Evolutionary conservation across 306 rosid genomes (phyloP).

Genomic region (Psophocarpus tetragonolobus): DNA sequence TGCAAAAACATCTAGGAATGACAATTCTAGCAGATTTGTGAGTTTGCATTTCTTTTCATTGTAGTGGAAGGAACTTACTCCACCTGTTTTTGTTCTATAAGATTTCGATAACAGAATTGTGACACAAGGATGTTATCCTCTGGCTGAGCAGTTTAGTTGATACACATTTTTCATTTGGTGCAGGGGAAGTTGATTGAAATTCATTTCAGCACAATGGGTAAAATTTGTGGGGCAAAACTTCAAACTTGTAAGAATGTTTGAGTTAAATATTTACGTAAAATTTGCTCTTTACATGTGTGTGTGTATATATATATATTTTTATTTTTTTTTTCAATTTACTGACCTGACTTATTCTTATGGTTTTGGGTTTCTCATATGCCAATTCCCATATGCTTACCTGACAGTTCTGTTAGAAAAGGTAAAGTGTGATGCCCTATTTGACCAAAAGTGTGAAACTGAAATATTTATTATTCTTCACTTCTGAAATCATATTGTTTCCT

Average conservation of each 20-base stretch:
- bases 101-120: conserved; percentile 12
- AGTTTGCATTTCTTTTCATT: conserved; percentile 48
- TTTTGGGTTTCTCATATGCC: conserved; percentile 43
- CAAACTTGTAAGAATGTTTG: conserved; percentile 79
- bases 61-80: conserved; percentile 1
- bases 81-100: conserved; percentile 18
- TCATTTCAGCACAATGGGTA: conserved; percentile 72
- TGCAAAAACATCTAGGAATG: conserved; percentile 85
- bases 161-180: conserved; percentile 31
- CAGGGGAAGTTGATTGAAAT: conserved; percentile 96
- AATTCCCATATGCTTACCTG: conserved; percentile 30
- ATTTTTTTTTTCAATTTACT: conserved; percentile 39
- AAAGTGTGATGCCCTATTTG: conserved; percentile 37
- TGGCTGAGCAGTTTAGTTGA: conserved; percentile 32
- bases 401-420: conserved; percentile 92
- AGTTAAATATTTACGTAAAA: conserved; percentile 24
- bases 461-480: conserved; percentile 34
- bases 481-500: conserved; percentile 38
- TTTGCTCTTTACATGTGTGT: conserved; percentile 24
- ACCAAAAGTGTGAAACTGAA: conserved; percentile 29
- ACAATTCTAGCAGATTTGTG: conserved; percentile 95
- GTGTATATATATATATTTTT: conserved; percentile 25
- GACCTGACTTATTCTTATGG: conserved; percentile 43
- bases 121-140: conserved; percentile 12
- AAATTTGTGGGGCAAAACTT: conserved; percentile 77